Base-by-base conservation (phyloP, 805 yeast genomes). In the Dipodascus geniculatus region DNA sequence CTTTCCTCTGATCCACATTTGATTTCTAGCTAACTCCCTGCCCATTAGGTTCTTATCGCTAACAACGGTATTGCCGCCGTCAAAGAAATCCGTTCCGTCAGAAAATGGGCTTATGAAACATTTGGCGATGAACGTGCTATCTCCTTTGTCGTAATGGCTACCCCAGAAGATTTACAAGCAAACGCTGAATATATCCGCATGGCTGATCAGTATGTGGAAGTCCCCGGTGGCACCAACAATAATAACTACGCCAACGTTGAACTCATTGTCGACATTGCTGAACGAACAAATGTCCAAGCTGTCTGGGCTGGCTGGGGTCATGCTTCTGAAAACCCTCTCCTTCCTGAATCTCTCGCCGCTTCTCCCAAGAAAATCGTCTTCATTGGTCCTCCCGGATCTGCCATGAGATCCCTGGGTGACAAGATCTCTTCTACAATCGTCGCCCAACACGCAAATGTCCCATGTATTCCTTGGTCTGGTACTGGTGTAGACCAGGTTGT, bases 291-390 rank as follows among this genome's bases (percentile, higher is more conserved):
- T 60, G 97, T 87, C 54, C 96, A 93, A 68, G 99, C 99, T 23
- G 99, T 93, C 55, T 93, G 99, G 99, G 99, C 99, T 35, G 99
- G 99, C 64, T 93, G 99, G 99, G 99, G 99, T 64, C 99, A 95
- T 68, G 99, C 99, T 24, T 87, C 96, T n/a, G 99, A 93, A 74
- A 91, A 95, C 73, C 99, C 99, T 23, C 69, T 74, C 49, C 79
- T 93, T 60, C 99, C 99, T 24, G 99, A 93, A 71, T 81, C 79
- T 70, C 77, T 93, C 68, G 97, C 98, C 16, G 83, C 84, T n/a
- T 88, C 96, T 19, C 88, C 90, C 56, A 85, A 88, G 70, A 86
- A 79, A 65, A 85, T 95, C 63, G 77, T 93, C 54, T 93, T 93
- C 66, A 93, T 93, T 68, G 99, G 99, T 60, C 99, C 99, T 57